Percentiles rank a stretch among this genome's conserved stretches.
These are phyloP conservation scores for Fusarium foetens DNA, from an alignment of 2,329 filamentous ascomycete genomes.

Conservation along the genomic window DNA sequence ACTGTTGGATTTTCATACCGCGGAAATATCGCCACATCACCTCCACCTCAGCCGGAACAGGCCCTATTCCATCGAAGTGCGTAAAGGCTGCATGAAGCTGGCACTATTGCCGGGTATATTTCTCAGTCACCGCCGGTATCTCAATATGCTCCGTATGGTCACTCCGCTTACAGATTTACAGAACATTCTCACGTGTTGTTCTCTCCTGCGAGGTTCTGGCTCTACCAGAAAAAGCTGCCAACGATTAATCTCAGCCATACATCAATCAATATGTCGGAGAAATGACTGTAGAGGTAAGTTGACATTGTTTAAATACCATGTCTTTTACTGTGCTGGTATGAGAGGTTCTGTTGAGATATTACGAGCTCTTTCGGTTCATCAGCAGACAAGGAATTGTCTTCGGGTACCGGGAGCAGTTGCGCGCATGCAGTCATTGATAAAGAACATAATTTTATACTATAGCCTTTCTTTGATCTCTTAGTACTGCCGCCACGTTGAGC, in stretches of 20 bases:
- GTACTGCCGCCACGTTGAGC: no score
- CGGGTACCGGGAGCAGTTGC: rapidly evolving
- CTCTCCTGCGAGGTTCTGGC: rapidly evolving
- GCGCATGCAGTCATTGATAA: rapidly evolving
- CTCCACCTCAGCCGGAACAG: rapidly evolving
- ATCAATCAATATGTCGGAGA: no score
- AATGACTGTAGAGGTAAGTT: background rate
- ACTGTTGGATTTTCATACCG: rapidly evolving
- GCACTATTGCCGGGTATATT: rapidly evolving
- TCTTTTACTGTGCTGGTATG: rapidly evolving
- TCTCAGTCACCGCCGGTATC: rapidly evolving
- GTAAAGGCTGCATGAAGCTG: rapidly evolving
- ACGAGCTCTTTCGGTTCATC: rapidly evolving
- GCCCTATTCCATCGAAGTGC: background rate
- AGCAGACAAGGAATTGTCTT: rapidly evolving
- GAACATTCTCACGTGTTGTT: rapidly evolving
- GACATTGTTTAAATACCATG: no score
- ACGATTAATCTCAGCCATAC: background rate
- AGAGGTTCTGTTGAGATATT: background rate
- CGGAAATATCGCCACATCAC: background rate
- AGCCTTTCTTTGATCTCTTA: background rate
- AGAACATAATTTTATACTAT: rapidly evolving
- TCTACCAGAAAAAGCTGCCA: rapidly evolving
- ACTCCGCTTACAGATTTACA: rapidly evolving
- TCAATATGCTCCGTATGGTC: background rate